Conservation (phyloP, 1,284 basidiomycete species). For the Sphaerobolus stellatus region DNA sequence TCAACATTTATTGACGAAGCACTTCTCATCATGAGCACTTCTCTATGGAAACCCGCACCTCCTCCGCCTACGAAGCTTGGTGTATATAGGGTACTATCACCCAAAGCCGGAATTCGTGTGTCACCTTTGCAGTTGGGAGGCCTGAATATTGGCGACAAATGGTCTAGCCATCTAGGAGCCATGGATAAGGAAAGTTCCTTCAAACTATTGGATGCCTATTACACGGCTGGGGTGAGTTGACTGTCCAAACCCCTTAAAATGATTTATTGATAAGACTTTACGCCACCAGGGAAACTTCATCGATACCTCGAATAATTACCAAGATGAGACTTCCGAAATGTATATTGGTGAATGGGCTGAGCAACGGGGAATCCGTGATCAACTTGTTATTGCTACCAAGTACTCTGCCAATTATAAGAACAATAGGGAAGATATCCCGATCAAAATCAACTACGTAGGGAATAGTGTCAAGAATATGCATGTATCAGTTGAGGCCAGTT, state of each 20-base stretch:
- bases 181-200: conserved; percentile 41
- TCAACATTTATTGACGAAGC: too few species aligned
- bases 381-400: conserved; percentile 48
- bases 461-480: conserved; percentile 35
- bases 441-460: conserved; percentile 35
- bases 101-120: conserved; percentile 37
- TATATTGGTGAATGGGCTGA: conserved; percentile 50
- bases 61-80: conserved; percentile 36
- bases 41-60: too few species aligned
- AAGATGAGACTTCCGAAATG: conserved; percentile 40
- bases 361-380: conserved; percentile 41
- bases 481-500: conserved; percentile 30
- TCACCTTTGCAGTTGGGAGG: conserved; percentile 47
- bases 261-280: neutral
- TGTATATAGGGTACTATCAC: conserved; percentile 45
- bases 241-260: neutral
- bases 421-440: conserved; percentile 10
- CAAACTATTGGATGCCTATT: conserved; percentile 41
- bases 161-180: conserved; percentile 30
- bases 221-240: conserved; percentile 30
- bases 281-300: conserved; percentile 21
- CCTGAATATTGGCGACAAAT: conserved; percentile 43
- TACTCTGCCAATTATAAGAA: conserved; percentile 31
- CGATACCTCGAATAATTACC: conserved; percentile 29
- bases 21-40: too few species aligned